These are phyloP conservation scores for Melanopsichium pennsylvanicum DNA, from an alignment of 1,284 basidiomycete species.

Conservation along the genomic window DNA sequence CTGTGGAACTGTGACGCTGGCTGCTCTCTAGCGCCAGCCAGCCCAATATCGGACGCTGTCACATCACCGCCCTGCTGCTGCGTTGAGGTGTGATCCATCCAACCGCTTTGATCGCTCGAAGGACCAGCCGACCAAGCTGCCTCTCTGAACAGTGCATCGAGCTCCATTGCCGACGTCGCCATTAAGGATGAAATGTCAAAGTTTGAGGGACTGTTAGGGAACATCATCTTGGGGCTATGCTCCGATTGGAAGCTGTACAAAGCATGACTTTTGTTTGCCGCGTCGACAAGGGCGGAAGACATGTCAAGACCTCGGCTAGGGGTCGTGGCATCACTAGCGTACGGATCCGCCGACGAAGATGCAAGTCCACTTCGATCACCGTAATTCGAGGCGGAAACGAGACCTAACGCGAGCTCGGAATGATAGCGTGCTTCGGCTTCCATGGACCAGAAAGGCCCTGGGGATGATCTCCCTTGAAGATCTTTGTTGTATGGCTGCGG, in stretches of 20 bases:
- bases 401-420: not conserved
- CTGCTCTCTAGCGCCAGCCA: constrained; percentile 3
- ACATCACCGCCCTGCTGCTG: not conserved
- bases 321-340: constrained; percentile 19
- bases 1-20: constrained; percentile 2
- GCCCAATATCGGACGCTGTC: not conserved
- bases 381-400: not conserved
- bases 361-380: constrained; percentile 2
- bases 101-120: constrained; percentile 20
- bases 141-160: constrained; percentile 39
- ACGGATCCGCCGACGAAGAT: constrained; percentile 10
- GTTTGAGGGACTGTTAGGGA: constrained; percentile 42
- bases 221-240: constrained; percentile 26
- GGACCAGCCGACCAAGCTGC: constrained; percentile 34
- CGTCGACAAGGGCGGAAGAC: constrained; percentile 3
- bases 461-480: constrained; percentile 1
- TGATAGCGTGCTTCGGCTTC: constrained; percentile 6
- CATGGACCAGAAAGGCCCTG: constrained; percentile 6
- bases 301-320: constrained; percentile 35
- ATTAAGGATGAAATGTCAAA: constrained; percentile 45
- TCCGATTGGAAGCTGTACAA: constrained; percentile 24
- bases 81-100: not conserved
- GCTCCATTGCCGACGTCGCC: constrained; percentile 48
- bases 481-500: constrained; percentile 6
- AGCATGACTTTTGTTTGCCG: not conserved